Evolutionary conservation across 257 asterid genomes (phyloP).

Genomic region (Gentiana macrophylla): DNA sequence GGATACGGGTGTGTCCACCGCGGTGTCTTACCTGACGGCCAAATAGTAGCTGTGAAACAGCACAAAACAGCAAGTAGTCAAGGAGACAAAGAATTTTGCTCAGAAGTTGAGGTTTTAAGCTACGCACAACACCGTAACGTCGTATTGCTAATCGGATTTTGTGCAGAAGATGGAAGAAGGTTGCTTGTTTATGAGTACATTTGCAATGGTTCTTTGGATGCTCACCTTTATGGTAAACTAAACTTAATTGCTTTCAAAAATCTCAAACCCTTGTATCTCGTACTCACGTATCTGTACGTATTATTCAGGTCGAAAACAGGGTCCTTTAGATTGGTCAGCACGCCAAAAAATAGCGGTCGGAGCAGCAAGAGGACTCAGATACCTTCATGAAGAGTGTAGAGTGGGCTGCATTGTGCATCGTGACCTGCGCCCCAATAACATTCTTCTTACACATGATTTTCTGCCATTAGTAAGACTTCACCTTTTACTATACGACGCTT

Average conservation of each 20-base stretch:
- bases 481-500: neutral
- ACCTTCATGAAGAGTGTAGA: conserved; percentile 94
- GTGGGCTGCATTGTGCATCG: conserved; percentile 92
- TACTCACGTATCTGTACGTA: no score
- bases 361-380: conserved; percentile 88
- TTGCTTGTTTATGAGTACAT: conserved; percentile 77
- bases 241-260: no score
- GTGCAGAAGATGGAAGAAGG: conserved; percentile 63
- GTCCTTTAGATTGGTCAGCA: conserved; percentile 54
- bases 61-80: conserved; percentile 65
- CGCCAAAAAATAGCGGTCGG: conserved; percentile 70
- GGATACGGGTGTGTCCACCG: conserved; percentile 90
- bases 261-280: no score
- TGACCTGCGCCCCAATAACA: conserved; percentile 84
- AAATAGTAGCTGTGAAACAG: conserved; percentile 74
- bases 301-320: conserved; percentile 27
- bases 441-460: conserved; percentile 95
- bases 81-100: conserved; percentile 86
- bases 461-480: conserved; percentile 57
- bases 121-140: conserved; percentile 94
- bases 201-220: conserved; percentile 85
- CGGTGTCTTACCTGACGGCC: conserved; percentile 62
- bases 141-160: conserved; percentile 80
- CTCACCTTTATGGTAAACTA: conserved; percentile 64
- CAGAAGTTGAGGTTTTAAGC: conserved; percentile 80